Evolutionary conservation across 805 yeast species (phyloP).

Genomic region (Ogataea pini): DNA sequence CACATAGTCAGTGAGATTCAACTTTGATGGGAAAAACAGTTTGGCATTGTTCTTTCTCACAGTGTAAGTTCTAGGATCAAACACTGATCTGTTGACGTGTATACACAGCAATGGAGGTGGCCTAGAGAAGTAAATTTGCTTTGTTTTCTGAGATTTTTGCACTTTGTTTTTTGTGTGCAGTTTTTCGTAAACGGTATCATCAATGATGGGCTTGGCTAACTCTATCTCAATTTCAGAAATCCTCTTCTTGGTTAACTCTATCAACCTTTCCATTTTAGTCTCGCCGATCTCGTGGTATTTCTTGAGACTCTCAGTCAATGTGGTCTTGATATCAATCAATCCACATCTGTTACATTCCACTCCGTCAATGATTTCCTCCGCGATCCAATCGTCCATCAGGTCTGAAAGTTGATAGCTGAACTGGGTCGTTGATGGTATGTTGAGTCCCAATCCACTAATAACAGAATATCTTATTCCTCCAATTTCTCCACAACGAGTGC

Average conservation of each 20-base stretch:
- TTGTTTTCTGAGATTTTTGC: constrained; percentile 75
- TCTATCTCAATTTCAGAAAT: constrained; percentile 52
- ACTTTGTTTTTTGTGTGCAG: constrained; percentile 75
- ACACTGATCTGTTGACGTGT: constrained; percentile 91
- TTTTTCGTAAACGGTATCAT: constrained; percentile 74
- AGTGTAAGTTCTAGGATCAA: constrained; percentile 81
- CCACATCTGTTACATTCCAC: constrained; percentile 96
- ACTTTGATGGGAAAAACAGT: constrained; percentile 70
- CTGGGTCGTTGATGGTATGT: constrained; percentile 54
- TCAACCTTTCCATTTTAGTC: constrained; percentile 24
- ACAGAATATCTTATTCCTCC: constrained; percentile 89
- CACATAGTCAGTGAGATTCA: constrained; percentile 69
- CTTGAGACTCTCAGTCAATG: constrained; percentile 42
- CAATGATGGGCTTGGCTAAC: constrained; percentile 64
- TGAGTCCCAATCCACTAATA: constrained; percentile 70
- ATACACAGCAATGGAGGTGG: constrained; percentile 83
- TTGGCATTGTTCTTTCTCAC: constrained; percentile 82
- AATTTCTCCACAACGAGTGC: constrained; percentile 87
- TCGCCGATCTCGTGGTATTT: constrained; percentile 20
- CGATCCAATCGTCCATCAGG: constrained; percentile 64
- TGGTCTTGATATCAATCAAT: constrained; percentile 57
- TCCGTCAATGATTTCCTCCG: constrained; percentile 85
- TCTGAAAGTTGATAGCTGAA: constrained; percentile 48
- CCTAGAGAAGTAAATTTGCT: constrained; percentile 75
- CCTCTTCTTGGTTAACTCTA: constrained; percentile 44